These are phyloP conservation scores for Helicostylum pulchrum DNA, from an alignment of 192 early-diverging fungal species.

Conservation along the genomic window DNA sequence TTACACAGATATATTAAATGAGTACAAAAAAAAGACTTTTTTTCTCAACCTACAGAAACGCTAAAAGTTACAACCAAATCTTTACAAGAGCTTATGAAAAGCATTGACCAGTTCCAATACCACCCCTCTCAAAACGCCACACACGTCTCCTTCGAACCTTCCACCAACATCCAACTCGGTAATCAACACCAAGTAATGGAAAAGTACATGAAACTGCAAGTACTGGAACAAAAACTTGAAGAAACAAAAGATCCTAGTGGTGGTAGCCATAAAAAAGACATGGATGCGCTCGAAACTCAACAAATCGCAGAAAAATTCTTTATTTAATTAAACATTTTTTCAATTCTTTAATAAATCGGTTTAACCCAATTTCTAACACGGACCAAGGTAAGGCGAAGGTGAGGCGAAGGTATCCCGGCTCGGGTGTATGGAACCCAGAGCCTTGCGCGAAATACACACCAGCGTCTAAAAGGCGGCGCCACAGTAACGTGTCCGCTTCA, in stretches of 20 bases:
- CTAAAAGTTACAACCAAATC: not conserved
- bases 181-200: not conserved
- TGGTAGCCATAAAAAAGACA: not conserved
- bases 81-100: not conserved
- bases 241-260: not conserved
- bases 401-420: constrained; percentile 65
- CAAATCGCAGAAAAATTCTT: not conserved
- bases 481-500: constrained; percentile 51
- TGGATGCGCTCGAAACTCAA: not conserved
- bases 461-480: constrained; percentile 42
- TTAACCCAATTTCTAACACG: constrained; percentile 46
- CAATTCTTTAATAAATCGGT: constrained; percentile 3
- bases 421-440: constrained; percentile 57
- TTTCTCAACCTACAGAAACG: not conserved
- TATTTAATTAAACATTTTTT: not conserved
- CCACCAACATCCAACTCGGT: no score
- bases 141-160: no score
- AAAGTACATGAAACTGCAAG: not conserved
- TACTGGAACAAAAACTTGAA: not conserved
- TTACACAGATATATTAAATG: not conserved
- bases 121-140: no score
- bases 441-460: constrained; percentile 70
- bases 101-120: not conserved
- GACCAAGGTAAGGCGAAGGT: constrained; percentile 52
- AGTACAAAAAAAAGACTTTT: no score